phyloP scores from a whole-genome alignment of 2,329 filamentous ascomycete species.

The Aspergillus vadensis region DNA sequence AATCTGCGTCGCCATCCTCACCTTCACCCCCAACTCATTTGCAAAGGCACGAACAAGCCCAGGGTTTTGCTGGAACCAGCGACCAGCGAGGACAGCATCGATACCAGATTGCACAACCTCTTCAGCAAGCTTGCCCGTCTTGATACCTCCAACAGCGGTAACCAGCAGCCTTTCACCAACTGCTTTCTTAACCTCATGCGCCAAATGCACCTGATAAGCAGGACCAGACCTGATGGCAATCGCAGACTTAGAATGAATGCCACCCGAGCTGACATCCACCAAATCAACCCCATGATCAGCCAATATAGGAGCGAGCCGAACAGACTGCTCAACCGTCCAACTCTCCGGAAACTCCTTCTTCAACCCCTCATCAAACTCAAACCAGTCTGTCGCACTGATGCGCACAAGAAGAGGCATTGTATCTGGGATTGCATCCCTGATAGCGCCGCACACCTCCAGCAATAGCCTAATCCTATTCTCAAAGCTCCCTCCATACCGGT shows the following conservation, averaged over 20 bases:
- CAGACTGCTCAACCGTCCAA: conserved; percentile 21
- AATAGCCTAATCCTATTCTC: conserved; percentile 16
- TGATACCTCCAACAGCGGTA: conserved; percentile 26
- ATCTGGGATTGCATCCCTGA: conserved; percentile 51
- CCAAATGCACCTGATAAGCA: conserved; percentile 30
- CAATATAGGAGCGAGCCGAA: conserved; percentile 7
- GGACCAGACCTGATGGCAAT: conserved; percentile 22
- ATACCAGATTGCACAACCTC: conserved; percentile 51
- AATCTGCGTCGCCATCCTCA: conserved; percentile 46
- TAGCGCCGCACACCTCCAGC: conserved; percentile 15
- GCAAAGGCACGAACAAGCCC: conserved; percentile 59
- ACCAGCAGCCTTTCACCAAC: conserved; percentile 22
- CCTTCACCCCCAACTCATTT: conserved; percentile 53
- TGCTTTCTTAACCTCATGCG: conserved; percentile 27
- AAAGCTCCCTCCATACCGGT: conserved; percentile 25
- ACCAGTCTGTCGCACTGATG: conserved; percentile 66
- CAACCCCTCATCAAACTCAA: conserved; percentile 44
- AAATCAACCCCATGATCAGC: conserved; percentile 16
- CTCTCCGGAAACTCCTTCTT: conserved; percentile 22
- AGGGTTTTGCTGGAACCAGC: conserved; percentile 62
- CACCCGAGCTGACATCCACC: conserved; percentile 4
- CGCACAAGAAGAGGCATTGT: conserved; percentile 61
- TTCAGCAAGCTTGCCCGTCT: conserved; percentile 15
- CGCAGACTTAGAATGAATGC: conserved; percentile 7
- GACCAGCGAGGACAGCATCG: conserved; percentile 54